A percentile compares a stretch with the other conserved stretches of the same genome.
Conservation (phyloP, 2,329 filamentous ascomycete species). For the Drechslerella coelobrocha region DNA sequence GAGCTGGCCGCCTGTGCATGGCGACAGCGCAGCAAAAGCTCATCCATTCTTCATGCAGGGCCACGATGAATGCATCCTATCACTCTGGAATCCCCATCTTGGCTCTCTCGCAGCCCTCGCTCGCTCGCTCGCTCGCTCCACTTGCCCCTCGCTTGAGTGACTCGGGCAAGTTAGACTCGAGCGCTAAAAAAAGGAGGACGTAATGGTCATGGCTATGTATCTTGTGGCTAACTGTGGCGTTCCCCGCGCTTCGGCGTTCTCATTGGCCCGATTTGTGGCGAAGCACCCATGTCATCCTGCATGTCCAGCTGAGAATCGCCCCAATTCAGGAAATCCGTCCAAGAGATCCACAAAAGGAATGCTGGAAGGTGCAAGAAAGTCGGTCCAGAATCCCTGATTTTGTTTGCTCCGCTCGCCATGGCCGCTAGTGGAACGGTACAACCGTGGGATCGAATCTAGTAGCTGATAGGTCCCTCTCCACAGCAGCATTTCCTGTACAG, state of each 20-base stretch:
- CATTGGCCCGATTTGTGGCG: conserved; percentile 40
- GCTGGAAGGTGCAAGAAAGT: conserved; percentile 37
- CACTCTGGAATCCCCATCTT: not conserved
- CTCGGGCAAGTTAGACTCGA: not conserved
- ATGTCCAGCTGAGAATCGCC: conserved; percentile 46
- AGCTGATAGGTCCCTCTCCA: conserved; percentile 21
- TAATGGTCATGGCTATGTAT: conserved; percentile 35
- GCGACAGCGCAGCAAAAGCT: not conserved
- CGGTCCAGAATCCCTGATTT: conserved; percentile 8
- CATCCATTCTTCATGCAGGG: not conserved
- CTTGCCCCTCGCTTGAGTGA: no score
- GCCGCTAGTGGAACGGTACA: conserved; percentile 6
- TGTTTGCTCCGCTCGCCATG: not conserved
- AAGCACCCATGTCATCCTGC: conserved; percentile 46
- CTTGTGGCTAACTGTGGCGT: conserved; percentile 33
- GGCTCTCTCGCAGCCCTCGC: not conserved
- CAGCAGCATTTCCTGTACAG: not conserved
- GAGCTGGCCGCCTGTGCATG: no score
- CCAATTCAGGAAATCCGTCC: not conserved
- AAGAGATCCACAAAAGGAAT: not conserved
- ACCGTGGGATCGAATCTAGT: conserved; percentile 17
- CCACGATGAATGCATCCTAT: not conserved
- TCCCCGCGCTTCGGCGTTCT: not conserved
- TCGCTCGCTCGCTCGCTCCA: no score
- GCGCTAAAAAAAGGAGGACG: conserved; percentile 7